Conservation (phyloP, 345 rosid species). For the Brassica juncea region DNA sequence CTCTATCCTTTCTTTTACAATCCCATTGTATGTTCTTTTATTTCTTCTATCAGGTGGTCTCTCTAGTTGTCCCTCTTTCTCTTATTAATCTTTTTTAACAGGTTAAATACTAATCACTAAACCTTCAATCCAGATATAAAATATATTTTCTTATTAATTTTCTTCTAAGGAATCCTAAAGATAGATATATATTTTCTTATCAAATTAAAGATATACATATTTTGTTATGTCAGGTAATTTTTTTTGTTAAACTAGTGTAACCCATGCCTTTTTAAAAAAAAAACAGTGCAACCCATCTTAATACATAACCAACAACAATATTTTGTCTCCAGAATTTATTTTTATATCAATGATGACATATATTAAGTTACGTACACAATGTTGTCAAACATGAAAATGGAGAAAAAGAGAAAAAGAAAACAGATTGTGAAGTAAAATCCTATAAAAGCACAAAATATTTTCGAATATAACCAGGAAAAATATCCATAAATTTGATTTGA, state of each 20-base stretch:
- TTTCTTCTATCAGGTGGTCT: conserved; percentile 37
- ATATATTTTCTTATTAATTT: background rate
- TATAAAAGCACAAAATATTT: background rate
- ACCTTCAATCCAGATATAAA: background rate
- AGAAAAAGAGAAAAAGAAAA: background rate
- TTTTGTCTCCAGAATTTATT: background rate
- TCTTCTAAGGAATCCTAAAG: background rate
- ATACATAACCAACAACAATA: conserved; percentile 17
- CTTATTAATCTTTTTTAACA: background rate
- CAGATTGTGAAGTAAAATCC: background rate
- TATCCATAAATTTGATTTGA: too few species aligned
- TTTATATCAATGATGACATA: background rate
- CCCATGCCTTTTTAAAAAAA: background rate
- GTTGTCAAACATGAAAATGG: background rate
- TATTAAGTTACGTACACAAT: background rate
- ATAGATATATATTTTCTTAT: background rate
- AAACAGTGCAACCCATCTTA: background rate
- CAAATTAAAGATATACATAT: background rate
- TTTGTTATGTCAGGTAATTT: background rate
- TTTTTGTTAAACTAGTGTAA: background rate
- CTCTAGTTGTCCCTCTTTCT: conserved; percentile 1
- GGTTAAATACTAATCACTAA: background rate
- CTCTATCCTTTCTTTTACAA: conserved; percentile 33
- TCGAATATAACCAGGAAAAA: too few species aligned
- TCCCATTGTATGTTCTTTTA: conserved; percentile 27